Conservation (phyloP, 2,329 filamentous ascomycete genomes). For the Lecanosticta acicola region DNA sequence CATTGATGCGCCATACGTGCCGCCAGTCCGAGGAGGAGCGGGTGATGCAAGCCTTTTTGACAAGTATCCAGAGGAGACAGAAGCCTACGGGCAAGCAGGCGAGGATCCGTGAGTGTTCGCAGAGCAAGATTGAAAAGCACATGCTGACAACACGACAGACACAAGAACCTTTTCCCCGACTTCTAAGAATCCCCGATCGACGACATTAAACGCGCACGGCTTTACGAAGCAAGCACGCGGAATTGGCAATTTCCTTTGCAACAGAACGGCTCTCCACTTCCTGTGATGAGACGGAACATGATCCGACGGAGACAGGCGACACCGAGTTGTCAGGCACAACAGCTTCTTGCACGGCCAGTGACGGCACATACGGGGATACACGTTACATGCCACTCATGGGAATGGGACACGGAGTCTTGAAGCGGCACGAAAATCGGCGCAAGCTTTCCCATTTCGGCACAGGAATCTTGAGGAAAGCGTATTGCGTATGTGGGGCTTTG, state of each 20-base stretch:
- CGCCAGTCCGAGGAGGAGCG: slow-evolving; percentile 85
- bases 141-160: neutral
- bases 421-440: no score
- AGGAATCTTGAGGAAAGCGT: no score
- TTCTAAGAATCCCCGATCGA: neutral
- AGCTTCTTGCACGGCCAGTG: neutral
- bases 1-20: slow-evolving; percentile 96
- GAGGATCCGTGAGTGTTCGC: slow-evolving; percentile 71
- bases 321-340: neutral
- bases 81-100: slow-evolving; percentile 75
- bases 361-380: neutral
- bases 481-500: no score
- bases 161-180: slow-evolving; percentile 1
- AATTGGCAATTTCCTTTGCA: neutral
- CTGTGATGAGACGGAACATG: neutral
- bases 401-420: no score
- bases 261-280: neutral
- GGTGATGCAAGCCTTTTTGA: slow-evolving; percentile 98
- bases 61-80: slow-evolving; percentile 93
- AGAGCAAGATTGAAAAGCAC: neutral
- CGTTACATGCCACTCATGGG: neutral
- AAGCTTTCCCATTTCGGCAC: no score
- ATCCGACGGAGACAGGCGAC: neutral
- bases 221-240: neutral
- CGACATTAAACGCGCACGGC: neutral